These are phyloP conservation scores for Xylaria sp. DNA, from an alignment of 2,329 filamentous ascomycete genomes.

Conservation along the genomic window DNA sequence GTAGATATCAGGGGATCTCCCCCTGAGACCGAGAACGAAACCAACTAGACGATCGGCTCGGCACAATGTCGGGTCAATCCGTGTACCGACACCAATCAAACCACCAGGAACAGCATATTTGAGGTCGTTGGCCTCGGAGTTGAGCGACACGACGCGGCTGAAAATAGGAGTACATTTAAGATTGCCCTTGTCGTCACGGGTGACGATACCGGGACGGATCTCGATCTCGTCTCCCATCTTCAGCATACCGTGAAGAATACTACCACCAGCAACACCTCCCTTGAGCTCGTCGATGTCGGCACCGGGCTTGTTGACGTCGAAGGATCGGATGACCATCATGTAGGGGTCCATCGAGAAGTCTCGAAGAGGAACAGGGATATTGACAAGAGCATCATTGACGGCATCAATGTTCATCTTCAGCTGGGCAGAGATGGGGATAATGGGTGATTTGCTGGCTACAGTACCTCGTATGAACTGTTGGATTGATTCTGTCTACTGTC, in stretches of 20 bases:
- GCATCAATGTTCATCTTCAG: slow-evolving; percentile 99
- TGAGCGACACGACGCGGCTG: slow-evolving; percentile 92
- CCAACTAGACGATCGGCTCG: slow-evolving; percentile 98
- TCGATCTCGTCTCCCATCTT: slow-evolving; percentile 99
- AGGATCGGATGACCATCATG: slow-evolving; percentile 99
- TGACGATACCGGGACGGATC: slow-evolving; percentile 98
- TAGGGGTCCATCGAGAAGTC: slow-evolving; percentile 93
- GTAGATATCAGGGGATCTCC: slow-evolving; percentile 94
- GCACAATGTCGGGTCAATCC: slow-evolving; percentile 97
- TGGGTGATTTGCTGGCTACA: slow-evolving; percentile 91
- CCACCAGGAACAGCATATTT: slow-evolving; percentile 98
- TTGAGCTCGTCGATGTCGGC: slow-evolving; percentile 98
- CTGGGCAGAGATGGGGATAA: slow-evolving; percentile 97
- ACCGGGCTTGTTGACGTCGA: slow-evolving; percentile 99
- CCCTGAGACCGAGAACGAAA: slow-evolving; percentile 95
- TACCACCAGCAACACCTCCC: slow-evolving; percentile 97
- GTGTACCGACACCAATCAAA: slow-evolving; percentile 96
- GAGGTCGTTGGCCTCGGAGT: slow-evolving; percentile 97
- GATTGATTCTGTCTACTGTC: slow-evolving; percentile 73
- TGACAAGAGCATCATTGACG: slow-evolving; percentile 94
- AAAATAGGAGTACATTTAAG: slow-evolving; percentile 98
- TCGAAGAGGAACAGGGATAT: slow-evolving; percentile 89
- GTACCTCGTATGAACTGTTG: slow-evolving; percentile 98
- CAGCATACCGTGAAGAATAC: slow-evolving; percentile 93
- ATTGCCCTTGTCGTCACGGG: slow-evolving; percentile 90